Conservation (phyloP, 257 asterid genomes). For the Jacaranda mimosifolia region DNA sequence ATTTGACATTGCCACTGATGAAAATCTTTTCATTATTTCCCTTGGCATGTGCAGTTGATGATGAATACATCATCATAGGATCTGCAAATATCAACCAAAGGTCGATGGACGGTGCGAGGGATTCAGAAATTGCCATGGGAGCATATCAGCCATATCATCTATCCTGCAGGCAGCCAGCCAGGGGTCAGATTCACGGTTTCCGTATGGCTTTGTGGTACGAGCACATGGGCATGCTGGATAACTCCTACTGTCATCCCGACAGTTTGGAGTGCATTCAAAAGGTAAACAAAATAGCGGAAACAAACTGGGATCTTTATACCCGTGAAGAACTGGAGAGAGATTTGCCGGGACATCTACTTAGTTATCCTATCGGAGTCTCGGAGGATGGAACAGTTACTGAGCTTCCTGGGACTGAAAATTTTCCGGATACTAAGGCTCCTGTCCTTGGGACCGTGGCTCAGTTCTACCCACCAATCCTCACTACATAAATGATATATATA, state of each 20-base stretch:
- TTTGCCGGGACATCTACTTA: conserved; percentile 69
- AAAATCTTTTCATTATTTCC: background rate
- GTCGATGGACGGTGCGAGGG: conserved; percentile 80
- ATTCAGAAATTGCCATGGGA: conserved; percentile 84
- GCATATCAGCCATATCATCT: conserved; percentile 76
- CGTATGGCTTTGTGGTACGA: conserved; percentile 85
- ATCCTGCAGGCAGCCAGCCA: conserved; percentile 55
- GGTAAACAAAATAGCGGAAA: conserved; percentile 53
- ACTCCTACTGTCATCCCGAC: conserved; percentile 55
- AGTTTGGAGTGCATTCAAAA: conserved; percentile 58
- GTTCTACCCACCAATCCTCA: conserved; percentile 63
- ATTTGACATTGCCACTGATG: background rate
- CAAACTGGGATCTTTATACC: conserved; percentile 58
- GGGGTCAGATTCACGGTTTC: conserved; percentile 74
- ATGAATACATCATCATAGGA: conserved; percentile 77
- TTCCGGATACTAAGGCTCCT: conserved; percentile 70
- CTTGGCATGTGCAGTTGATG: conserved; percentile 61
- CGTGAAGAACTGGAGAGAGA: conserved; percentile 47
- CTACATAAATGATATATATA: conserved; percentile 40
- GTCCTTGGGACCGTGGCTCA: conserved; percentile 57
- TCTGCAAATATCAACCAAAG: conserved; percentile 84
- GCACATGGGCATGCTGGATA: conserved; percentile 62
- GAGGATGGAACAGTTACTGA: conserved; percentile 55
- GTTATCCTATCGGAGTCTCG: conserved; percentile 61
- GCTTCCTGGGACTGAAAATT: conserved; percentile 54